Percentiles rank a stretch among this genome's conserved stretches.
Conservation (phyloP, 345 rosid genomes). For the Mallotus nudiflorus region DNA sequence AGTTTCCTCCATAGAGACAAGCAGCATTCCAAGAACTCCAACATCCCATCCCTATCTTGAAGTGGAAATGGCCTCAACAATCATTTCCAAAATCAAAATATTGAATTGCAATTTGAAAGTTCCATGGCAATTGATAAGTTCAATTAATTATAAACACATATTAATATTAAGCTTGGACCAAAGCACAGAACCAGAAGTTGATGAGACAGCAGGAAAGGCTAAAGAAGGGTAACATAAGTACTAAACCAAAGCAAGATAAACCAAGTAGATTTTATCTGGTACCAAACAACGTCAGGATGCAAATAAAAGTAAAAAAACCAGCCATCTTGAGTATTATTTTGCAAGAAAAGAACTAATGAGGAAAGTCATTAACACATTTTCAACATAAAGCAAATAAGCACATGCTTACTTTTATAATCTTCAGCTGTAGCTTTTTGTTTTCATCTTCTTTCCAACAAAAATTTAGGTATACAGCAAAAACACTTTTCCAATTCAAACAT, state of each 20-base stretch:
- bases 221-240: neutral
- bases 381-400: neutral
- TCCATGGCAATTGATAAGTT: neutral
- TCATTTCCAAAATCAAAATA: neutral
- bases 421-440: neutral
- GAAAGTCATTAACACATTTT: neutral
- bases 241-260: neutral
- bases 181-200: neutral
- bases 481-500: too few species aligned
- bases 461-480: neutral
- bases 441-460: slow-evolving; percentile 5
- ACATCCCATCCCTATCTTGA: neutral
- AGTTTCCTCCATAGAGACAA: too few species aligned
- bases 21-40: too few species aligned
- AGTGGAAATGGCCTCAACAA: neutral
- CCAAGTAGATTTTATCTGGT: neutral
- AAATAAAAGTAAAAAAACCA: neutral
- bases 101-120: neutral
- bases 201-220: neutral
- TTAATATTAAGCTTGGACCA: neutral
- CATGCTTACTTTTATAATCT: neutral
- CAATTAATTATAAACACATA: neutral
- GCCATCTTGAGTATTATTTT: neutral
- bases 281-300: neutral
- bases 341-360: neutral